These are phyloP conservation scores for Aureobasidium namibiae DNA, from an alignment of 2,329 filamentous ascomycete genomes.

Conservation along the genomic window DNA sequence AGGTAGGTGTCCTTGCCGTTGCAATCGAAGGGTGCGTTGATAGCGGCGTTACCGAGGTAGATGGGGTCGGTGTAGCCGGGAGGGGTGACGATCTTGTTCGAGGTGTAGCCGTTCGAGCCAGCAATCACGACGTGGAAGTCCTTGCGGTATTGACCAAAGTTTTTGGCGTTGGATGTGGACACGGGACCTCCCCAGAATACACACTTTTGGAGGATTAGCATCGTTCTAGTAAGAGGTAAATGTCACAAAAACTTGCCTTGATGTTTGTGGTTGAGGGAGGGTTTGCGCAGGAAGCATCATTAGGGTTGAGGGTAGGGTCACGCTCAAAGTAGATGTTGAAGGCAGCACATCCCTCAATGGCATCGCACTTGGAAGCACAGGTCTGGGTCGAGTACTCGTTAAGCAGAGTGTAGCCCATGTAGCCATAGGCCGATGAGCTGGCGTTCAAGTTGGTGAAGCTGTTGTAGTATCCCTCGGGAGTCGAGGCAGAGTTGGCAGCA, in stretches of 20 bases:
- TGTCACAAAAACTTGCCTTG: too few species aligned
- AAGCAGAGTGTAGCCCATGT: constrained; percentile 24
- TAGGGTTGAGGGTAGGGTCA: constrained; percentile 27
- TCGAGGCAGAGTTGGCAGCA: constrained; percentile 22
- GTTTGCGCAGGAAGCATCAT: constrained; percentile 26
- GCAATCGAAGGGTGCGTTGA: constrained; percentile 26
- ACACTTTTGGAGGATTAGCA: constrained; percentile 12
- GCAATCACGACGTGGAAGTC: constrained; percentile 27
- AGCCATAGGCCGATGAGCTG: constrained; percentile 16
- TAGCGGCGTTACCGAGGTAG: constrained; percentile 21
- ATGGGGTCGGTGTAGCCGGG: constrained; percentile 17
- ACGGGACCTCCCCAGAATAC: constrained; percentile 17
- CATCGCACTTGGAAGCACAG: constrained; percentile 25
- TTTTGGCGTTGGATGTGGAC: constrained; percentile 14
- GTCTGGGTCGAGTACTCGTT: constrained; percentile 23
- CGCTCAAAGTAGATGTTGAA: constrained; percentile 32
- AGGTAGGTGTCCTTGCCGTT: constrained; percentile 19
- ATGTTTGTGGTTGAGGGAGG: constrained; percentile 26
- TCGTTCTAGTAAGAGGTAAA: too few species aligned
- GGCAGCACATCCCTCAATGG: constrained; percentile 20
- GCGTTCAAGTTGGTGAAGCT: constrained; percentile 23
- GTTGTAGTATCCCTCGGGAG: constrained; percentile 21
- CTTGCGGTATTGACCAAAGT: constrained; percentile 17
- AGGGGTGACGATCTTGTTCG: constrained; percentile 21
- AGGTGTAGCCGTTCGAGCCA: constrained; percentile 24